Evolutionary conservation across 495 filamentous ascomycete species (phyloP).

Genomic region (Trichoderma gamsii): DNA sequence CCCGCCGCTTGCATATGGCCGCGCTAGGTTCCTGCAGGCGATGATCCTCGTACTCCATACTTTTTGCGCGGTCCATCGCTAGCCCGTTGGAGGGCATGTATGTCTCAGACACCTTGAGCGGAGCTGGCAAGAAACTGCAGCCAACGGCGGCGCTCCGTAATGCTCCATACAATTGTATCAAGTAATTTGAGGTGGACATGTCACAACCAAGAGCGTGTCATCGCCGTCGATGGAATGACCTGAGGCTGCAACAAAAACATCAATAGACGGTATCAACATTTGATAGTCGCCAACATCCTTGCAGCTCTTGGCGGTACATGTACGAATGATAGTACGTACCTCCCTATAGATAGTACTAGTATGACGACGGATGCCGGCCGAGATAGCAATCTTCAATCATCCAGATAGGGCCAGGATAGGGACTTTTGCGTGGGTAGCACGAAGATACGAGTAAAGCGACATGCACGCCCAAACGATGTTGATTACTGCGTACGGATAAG

Average conservation of each 20-base stretch:
- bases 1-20: not conserved
- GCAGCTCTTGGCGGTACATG: too few relatives aligned
- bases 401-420: too few relatives aligned
- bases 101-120: not conserved
- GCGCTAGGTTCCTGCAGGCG: slow-evolving; percentile 7
- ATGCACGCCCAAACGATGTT: too few relatives aligned
- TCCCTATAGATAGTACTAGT: not conserved
- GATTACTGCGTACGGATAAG: too few relatives aligned
- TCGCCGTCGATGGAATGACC: not conserved
- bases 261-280: not conserved
- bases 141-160: not conserved
- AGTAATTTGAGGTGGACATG: not conserved
- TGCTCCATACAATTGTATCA: too few relatives aligned
- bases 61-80: not conserved
- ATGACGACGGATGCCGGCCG: not conserved
- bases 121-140: not conserved
- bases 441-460: not conserved
- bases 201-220: not conserved
- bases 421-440: not conserved
- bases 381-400: not conserved
- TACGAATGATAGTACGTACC: not conserved
- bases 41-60: slow-evolving; percentile 4
- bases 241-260: not conserved
- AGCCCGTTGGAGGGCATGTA: not conserved
- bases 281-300: too few relatives aligned